Percentiles rank a stretch among this genome's conserved stretches.
Conservation (phyloP, 2,329 filamentous ascomycete genomes). For the Fusarium brevicatenulatum region DNA sequence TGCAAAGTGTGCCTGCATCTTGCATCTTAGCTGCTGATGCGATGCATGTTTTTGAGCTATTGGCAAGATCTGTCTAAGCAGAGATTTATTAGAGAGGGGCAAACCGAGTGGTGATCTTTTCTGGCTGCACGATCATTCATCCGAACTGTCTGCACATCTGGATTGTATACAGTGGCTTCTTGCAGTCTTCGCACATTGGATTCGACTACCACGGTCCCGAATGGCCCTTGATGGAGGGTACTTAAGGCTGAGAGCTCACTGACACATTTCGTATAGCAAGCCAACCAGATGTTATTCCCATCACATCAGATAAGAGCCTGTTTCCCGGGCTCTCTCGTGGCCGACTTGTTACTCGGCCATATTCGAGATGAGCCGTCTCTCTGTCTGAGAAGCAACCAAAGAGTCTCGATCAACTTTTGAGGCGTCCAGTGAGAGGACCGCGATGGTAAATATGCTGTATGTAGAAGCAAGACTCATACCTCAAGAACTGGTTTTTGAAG, state of each 20-base stretch:
- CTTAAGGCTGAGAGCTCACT: neutral
- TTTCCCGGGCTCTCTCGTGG: neutral
- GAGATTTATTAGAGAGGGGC: neutral
- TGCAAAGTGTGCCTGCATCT: constrained; percentile 8
- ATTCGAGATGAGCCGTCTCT: neutral
- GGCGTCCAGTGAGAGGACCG: constrained; percentile 1
- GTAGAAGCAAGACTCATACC: constrained; percentile 2
- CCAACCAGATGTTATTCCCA: neutral
- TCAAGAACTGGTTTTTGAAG: neutral
- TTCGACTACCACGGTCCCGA: neutral
- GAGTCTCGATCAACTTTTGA: neutral
- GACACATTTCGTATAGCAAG: neutral
- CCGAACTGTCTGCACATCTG: neutral
- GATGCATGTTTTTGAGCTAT: constrained; percentile 5
- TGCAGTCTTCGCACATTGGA: neutral
- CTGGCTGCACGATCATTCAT: neutral
- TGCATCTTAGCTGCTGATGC: constrained; percentile 14
- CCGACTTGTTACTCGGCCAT: neutral
- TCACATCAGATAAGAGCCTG: neutral
- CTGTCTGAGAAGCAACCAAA: neutral
- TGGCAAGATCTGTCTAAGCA: neutral
- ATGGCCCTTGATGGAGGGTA: neutral
- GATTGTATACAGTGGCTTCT: neutral
- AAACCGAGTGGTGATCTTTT: neutral
- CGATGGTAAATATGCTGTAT: neutral